Evolutionary conservation across 495 filamentous ascomycete genomes (phyloP).

Genomic region (Hypoxylon crocopeplum): DNA sequence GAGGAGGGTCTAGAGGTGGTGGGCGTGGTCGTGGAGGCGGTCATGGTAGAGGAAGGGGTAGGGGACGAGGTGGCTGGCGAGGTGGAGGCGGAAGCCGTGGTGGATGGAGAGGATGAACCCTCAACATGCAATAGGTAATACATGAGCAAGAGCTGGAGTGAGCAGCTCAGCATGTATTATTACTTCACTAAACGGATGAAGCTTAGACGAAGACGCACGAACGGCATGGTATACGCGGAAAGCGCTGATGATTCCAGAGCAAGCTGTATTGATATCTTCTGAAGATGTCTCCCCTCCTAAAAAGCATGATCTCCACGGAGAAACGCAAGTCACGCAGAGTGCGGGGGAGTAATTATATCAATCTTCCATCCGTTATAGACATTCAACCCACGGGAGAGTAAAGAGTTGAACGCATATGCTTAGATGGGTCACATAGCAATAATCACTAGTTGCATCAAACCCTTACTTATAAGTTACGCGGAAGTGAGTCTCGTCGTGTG

Average conservation of each 20-base stretch:
- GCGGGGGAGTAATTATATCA: slow-evolving; percentile 46
- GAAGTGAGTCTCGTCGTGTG: not conserved
- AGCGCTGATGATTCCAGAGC: not conserved
- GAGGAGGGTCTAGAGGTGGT: slow-evolving; percentile 40
- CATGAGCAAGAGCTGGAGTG: too few species aligned
- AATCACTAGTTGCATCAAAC: not conserved
- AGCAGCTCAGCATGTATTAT: too few species aligned
- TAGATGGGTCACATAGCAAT: slow-evolving; percentile 52
- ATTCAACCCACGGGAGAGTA: slow-evolving; percentile 65
- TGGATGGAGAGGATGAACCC: slow-evolving; percentile 10
- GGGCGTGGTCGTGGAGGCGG: slow-evolving; percentile 39
- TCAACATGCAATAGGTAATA: too few species aligned
- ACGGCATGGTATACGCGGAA: not conserved
- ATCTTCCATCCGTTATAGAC: slow-evolving; percentile 85
- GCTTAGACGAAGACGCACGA: too few species aligned
- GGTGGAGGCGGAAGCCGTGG: slow-evolving; percentile 39
- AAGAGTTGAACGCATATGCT: slow-evolving; percentile 73
- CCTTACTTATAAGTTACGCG: not conserved
- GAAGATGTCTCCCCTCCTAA: slow-evolving; percentile 50
- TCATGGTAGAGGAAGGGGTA: slow-evolving; percentile 47
- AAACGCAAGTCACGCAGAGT: slow-evolving; percentile 56
- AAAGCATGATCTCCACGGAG: slow-evolving; percentile 53
- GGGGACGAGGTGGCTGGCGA: slow-evolving; percentile 39
- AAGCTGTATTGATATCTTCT: not conserved
- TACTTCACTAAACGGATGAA: too few species aligned